Evolutionary conservation across 257 asterid species (phyloP), one percentile per base, ranked within the genome.

Genomic region (Fraxinus pennsylvanica): DNA sequence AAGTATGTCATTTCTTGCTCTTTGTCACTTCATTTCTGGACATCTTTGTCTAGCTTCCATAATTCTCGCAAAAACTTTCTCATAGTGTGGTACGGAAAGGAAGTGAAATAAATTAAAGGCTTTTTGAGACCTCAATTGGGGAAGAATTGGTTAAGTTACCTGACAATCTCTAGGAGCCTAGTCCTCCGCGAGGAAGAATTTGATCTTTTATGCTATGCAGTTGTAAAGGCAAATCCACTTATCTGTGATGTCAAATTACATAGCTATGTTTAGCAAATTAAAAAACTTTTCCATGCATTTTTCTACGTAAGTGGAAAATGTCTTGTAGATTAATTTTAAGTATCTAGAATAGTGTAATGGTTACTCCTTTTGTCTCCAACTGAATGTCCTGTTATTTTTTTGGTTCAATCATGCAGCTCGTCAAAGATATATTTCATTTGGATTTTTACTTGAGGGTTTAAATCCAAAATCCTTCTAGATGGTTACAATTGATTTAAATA

Each of bases 1-100:
- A 74, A 61, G 3, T 82, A 2, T 81, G 72, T 17, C 61, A 47
- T 8, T 54, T 63, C 80, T 76, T 45, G 57, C 36, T 70, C 35
- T 41, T 2, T 19, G 41, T 43, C 27, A 14, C 52, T 22, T 22
- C 74, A 59, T 35, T 54, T 52, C 3, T 21, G 25, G 77, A 72
- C 5, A 45, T 36, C 68, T 68, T 68, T 13, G n/a, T 70, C 30
- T 32, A 76, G 50, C 33, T 14, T 68, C 17, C 30, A 32, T 77
- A 72, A 72, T 21, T 33, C 59, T 19, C 35, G 36, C 19, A 38
- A 33, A 39, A 70, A 59, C 45, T 65, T 30, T 36, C 61, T 35
- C 68, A 22, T 43, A 61, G 63, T 54, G 27, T 17, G 10, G 22
- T n/a, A n/a, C 21, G 14, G 57, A 68, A 68, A 52, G 5, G 74